Evolutionary conservation across 2,329 filamentous ascomycete genomes (phyloP).

Genomic region (Ophiostoma perfectum): DNA sequence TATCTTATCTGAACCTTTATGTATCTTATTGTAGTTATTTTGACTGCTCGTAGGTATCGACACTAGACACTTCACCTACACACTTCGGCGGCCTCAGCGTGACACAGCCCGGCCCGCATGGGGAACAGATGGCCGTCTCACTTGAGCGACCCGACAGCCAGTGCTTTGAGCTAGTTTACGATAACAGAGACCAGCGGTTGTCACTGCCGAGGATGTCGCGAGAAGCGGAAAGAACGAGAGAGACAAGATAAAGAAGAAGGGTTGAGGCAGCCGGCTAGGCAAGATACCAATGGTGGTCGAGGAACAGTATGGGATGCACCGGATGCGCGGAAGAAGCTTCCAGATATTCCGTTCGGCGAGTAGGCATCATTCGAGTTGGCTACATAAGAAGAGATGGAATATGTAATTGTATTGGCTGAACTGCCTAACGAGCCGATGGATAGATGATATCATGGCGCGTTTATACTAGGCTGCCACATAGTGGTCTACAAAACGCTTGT

Average conservation of each 20-base stretch:
- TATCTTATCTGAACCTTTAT: neutral
- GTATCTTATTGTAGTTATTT: neutral
- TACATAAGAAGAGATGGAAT: neutral
- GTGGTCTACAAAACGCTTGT: neutral
- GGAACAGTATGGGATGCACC: neutral
- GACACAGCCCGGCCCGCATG: constrained; percentile 6
- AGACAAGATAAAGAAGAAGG: neutral
- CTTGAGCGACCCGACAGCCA: neutral
- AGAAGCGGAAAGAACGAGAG: neutral
- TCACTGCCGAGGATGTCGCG: neutral
- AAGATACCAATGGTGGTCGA: neutral
- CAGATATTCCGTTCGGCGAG: neutral
- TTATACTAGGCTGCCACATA: neutral
- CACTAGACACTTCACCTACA: neutral
- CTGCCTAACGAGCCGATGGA: neutral
- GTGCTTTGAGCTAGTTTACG: neutral
- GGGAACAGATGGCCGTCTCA: constrained; percentile 11
- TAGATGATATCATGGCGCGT: neutral
- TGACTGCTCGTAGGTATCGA: too few species aligned
- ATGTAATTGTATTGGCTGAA: neutral
- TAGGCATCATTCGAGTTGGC: neutral
- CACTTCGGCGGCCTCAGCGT: neutral
- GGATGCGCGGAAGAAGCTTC: constrained; percentile 2
- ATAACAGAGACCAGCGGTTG: neutral
- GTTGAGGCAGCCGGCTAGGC: neutral